A percentile compares a stretch with the other conserved stretches of the same genome.
phyloP scores from a whole-genome alignment of 139 green algal genomes.

The Ettlia oleoabundans region DNA sequence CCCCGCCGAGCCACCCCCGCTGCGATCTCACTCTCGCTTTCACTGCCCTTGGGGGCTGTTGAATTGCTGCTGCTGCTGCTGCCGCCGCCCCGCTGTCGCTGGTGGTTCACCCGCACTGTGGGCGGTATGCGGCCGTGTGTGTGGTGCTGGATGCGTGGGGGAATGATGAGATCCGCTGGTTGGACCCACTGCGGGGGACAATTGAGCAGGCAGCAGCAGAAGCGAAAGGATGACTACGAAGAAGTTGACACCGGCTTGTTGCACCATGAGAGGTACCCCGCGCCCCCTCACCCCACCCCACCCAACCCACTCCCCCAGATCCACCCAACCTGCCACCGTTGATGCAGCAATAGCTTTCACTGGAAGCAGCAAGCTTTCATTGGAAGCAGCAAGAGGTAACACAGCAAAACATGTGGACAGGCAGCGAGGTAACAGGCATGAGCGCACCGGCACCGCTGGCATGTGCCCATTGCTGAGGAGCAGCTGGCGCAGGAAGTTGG shows the following conservation, averaged over 20 bases:
- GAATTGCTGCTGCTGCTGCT: neutral
- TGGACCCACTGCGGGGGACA: constrained; percentile 30
- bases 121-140: neutral
- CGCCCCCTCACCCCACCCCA: neutral
- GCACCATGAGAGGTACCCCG: neutral
- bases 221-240: neutral
- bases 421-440: too few species aligned
- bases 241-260: neutral
- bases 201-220: neutral
- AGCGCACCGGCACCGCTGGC: neutral
- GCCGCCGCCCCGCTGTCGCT: neutral
- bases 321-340: neutral
- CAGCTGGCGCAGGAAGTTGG: neutral
- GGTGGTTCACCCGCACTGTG: constrained; percentile 16
- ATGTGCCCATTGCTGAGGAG: neutral
- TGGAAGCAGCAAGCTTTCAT: neutral
- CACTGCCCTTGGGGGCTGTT: neutral
- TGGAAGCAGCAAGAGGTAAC: neutral
- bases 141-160: constrained; percentile 25
- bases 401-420: neutral
- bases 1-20: too few species aligned
- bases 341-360: neutral
- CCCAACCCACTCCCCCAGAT: neutral
- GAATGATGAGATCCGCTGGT: constrained; percentile 26
- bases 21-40: neutral